Base-by-base conservation (phyloP, 2,329 filamentous ascomycete genomes). In the Microascus cirrosus region DNA sequence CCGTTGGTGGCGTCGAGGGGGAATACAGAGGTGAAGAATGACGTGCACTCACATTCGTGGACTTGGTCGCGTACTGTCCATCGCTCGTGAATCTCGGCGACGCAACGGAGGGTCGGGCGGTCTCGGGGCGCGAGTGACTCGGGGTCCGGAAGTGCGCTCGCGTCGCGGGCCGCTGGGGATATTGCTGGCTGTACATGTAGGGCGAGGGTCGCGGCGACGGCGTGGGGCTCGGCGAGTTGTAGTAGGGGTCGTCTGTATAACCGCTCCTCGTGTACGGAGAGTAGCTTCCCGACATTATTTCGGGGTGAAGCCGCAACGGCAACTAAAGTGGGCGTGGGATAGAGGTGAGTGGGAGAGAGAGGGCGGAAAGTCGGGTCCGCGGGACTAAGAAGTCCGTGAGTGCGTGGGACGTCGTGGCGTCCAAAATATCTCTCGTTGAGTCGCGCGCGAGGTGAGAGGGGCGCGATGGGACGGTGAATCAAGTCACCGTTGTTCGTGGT, bases 81-180 rank as follows among this genome's bases (percentile, higher is more conserved):
- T 75, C 77, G 76, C 80, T 83, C 69, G 78, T 82, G 74, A 81
- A 84, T 65, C 81, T 78, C 62, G 81, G 81, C 61, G 81, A 84
- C 67, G 81, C 80, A 60, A 75, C 73, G 48, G 73, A 76, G 60
- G 73, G 74, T 65, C 73, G 74, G 63, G 70, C 76, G 68, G 66
- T 75, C 28, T 32, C 28, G 67, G 70, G 65, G 68, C 70, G 66
- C 67, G 71, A 18, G 10, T 15, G 39, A 18, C 39, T 45, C 39
- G 39, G 15, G 28, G 57, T 59, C 18, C 56, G 59, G 56, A 62
- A 62, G 35, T 60, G 56, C n/a, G 59, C 58, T 39, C 61, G 61
- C 13, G 59, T 62, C 6, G 59, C 59, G 24, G 61, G 59, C 35
- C 61, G 57, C 32, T 55, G 59, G 11, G 61, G 61, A 42, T 56